Base-by-base conservation (phyloP, 441 rosid species). In the Populus trichocarpa region DNA sequence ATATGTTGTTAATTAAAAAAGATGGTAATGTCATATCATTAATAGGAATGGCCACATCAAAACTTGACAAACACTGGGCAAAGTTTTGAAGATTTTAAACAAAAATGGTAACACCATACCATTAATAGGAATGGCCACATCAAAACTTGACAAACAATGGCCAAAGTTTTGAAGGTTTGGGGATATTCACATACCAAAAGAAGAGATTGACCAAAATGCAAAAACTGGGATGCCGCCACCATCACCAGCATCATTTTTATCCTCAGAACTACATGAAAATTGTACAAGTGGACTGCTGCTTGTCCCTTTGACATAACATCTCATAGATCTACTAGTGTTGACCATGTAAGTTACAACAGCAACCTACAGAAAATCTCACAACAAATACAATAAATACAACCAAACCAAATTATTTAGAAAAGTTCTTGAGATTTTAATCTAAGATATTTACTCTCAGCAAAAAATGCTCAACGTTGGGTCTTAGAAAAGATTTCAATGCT, bases 221-320 rank as follows among this genome's bases (percentile, higher is more conserved):
- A 87, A 93, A 74, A 92, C 95, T 4, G 90, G 91, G 78, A 88
- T 80, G 57, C 92, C 97, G 26, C 88, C 89, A 33, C 98, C 91
- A 77, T 93, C 97, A 78, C 95, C 96, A 70, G 70, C 74, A 71
- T 93, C 98, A 53, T 81, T 84, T 20, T 65, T 78, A 79, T 90
- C 87, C 74, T 85, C 89, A 20, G 83, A 84, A 67, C 64, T 79
- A 79, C 73, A 73, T 71, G 91, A 92, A 86, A 93, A 95, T 70
- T 93, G 90, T 73, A 89, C 32, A 70, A 93, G 81, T 12, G 91
- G 86, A 80, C 92, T 88, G 72, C 72, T 78, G 74, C 75, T 69
- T 50, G 84, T 64, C 64, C 83, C 89, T 83, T 90, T 90, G 25
- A 76, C 75, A 79, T 84, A 95, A 68, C 91, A 88, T 83, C 96